These are phyloP conservation scores for Ormosia emarginata DNA, from an alignment of 306 rosid genomes.

Conservation along the genomic window DNA sequence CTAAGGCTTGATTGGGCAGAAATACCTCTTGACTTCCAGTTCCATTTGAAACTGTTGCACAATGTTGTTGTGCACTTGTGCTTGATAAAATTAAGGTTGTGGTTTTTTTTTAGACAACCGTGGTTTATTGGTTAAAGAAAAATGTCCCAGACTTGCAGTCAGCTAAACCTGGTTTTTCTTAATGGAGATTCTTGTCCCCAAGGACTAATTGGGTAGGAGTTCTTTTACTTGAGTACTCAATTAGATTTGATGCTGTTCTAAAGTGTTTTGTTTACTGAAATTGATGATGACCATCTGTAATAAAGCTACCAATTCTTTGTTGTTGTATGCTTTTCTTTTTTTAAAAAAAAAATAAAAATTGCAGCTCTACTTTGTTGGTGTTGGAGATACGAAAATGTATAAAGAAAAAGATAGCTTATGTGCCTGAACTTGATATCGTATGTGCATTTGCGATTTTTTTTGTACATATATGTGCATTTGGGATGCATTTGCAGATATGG, in stretches of 20 bases:
- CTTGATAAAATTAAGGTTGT: background rate
- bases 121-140: constrained; percentile 10
- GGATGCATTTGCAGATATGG: background rate
- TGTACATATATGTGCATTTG: background rate
- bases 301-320: background rate
- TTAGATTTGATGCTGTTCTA: background rate
- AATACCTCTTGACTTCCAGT: background rate
- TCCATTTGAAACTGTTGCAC: background rate
- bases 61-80: background rate
- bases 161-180: constrained; percentile 31
- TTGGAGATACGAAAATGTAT: background rate
- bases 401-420: background rate
- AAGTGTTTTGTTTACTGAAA: background rate
- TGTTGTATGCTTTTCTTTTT: background rate
- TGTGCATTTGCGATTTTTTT: too few species aligned
- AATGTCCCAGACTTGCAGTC: background rate
- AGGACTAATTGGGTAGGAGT: background rate
- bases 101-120: constrained; percentile 18
- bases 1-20: constrained; percentile 33
- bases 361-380: background rate
- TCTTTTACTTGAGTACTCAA: background rate
- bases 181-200: constrained; percentile 20
- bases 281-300: background rate
- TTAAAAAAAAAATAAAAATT: constrained; percentile 6
- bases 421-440: background rate